Conservation (phyloP, 106 monocot species). For the Dioscorea zingiberensis region DNA sequence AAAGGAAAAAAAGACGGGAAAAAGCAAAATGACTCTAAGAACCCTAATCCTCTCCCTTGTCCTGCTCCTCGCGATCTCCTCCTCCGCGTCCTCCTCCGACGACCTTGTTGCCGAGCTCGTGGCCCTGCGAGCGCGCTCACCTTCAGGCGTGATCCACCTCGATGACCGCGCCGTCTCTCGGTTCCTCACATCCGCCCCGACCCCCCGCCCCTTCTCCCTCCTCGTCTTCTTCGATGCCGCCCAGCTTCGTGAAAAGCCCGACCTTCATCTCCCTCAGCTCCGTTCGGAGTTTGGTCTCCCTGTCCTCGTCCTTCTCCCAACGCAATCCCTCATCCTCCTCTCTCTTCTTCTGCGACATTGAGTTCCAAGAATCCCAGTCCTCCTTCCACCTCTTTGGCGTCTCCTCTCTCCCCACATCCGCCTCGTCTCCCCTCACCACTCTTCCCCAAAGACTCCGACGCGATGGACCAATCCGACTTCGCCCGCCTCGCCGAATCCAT, state of each 20-base stretch:
- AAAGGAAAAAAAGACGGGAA: too few species aligned
- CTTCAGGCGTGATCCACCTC: constrained; percentile 82
- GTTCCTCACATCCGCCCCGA: constrained; percentile 50
- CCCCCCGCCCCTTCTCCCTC: constrained; percentile 70
- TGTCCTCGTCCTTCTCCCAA: constrained; percentile 52
- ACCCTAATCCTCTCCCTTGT: constrained; percentile 11
- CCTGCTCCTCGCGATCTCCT: constrained; percentile 13
- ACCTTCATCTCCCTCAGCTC: constrained; percentile 84
- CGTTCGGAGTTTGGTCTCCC: constrained; percentile 68
- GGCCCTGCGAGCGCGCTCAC: constrained; percentile 46
- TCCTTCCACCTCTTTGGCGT: constrained; percentile 79
- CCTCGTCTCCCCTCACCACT: constrained; percentile 31
- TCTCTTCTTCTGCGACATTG: constrained; percentile 93
- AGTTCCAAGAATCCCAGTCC: constrained; percentile 74
- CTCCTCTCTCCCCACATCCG: constrained; percentile 76
- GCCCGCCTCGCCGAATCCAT: constrained; percentile 79
- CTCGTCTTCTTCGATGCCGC: constrained; percentile 89
- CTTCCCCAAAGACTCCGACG: constrained; percentile 32
- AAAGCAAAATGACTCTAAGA: constrained; percentile 17
- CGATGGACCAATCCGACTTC: constrained; percentile 68
- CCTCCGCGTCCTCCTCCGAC: constrained; percentile 3
- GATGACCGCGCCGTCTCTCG: constrained; percentile 55
- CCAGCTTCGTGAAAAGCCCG: constrained; percentile 68
- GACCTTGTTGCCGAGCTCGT: constrained; percentile 67
- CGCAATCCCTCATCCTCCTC: constrained; percentile 20